Percentiles rank a stretch among this genome's conserved stretches.
phyloP scores from a whole-genome alignment of 108 stramenopile genomes.

The Nannochloropsis salina region DNA sequence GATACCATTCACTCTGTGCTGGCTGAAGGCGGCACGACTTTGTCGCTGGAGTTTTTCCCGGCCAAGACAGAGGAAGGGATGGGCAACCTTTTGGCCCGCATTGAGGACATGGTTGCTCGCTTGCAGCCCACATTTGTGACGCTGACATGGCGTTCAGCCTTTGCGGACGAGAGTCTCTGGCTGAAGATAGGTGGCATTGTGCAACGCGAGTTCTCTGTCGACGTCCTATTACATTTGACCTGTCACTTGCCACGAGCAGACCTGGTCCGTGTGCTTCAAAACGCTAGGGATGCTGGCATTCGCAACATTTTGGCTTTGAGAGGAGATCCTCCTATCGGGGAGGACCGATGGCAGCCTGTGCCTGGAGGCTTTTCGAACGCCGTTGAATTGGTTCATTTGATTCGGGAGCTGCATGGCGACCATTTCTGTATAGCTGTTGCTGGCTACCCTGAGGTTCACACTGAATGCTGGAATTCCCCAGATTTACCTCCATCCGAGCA shows the following conservation, averaged over 20 bases:
- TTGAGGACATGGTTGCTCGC: constrained; percentile 37
- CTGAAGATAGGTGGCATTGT: constrained; percentile 42
- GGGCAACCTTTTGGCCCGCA: constrained; percentile 37
- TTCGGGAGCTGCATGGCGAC: constrained; percentile 76
- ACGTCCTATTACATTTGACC: constrained; percentile 54
- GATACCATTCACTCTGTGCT: constrained; percentile 20
- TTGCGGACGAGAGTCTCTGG: constrained; percentile 46
- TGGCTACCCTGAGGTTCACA: constrained; percentile 91
- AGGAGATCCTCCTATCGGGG: constrained; percentile 92
- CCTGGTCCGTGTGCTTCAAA: constrained; percentile 40
- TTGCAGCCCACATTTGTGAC: constrained; percentile 47
- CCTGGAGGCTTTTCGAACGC: constrained; percentile 74
- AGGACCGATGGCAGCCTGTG: constrained; percentile 86
- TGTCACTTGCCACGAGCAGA: constrained; percentile 50
- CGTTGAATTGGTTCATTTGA: constrained; percentile 80
- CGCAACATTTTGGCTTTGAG: constrained; percentile 96
- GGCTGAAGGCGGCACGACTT: constrained; percentile 18
- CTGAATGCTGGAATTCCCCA: constrained; percentile 44
- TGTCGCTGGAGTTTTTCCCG: constrained; percentile 26
- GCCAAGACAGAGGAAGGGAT: constrained; percentile 38
- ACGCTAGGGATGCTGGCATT: constrained; percentile 65
- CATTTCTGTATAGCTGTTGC: constrained; percentile 90
- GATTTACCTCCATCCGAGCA: constrained; percentile 7
- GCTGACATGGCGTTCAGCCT: constrained; percentile 49
- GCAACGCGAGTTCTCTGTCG: constrained; percentile 51